Base-by-base conservation (phyloP, 2,329 filamentous ascomycete species). In the Aspergillus ustus region DNA sequence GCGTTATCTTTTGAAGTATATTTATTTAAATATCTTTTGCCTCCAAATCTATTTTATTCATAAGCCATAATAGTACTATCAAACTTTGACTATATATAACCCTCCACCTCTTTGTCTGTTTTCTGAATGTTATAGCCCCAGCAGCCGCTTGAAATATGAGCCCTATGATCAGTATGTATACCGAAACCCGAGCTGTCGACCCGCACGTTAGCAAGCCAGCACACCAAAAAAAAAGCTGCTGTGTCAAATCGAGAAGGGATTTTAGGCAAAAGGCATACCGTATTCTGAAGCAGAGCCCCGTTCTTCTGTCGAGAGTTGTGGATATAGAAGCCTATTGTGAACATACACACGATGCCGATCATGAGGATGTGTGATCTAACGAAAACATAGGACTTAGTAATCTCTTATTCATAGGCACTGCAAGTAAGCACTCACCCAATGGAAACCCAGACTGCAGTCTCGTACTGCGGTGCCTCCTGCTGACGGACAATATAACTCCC, bases 381-480 rank as follows among this genome's bases (percentile, higher is more conserved):
- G 22, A 20, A n/a, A 7, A 8, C 40, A 45, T 46, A 20, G 34
- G 1, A 40, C 11, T 40, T 40, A 40, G 34, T 13, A 15, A 9
- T 11, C 34, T 15, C 3, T 40, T 5, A 5, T 13, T 13, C 5
- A 40, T 2, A n/a, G 25, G 29, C 9, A 40, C 19, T 19, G 20
- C 17, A 15, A 34, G 44, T 31, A 22, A 9, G 2, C 19, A 67
- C 69, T 63, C 58, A 78, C 72, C 84, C 87, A 60, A 90, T 88
- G 13, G 85, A 87, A 15, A 89, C 82, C 87, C 87, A 90, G 15
- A 90, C 83, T 2, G 88, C 88, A 2, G 88, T 90, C 60, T 80
- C 72, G 72, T 90, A 90, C 60, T 79, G 75, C 7, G 88, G 88
- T 2, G 86, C 87, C 70, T 91, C 87, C 8, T 80, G 73, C 63